These are phyloP conservation scores for Candida germanica DNA, from an alignment of 805 yeast genomes.

Conservation along the genomic window DNA sequence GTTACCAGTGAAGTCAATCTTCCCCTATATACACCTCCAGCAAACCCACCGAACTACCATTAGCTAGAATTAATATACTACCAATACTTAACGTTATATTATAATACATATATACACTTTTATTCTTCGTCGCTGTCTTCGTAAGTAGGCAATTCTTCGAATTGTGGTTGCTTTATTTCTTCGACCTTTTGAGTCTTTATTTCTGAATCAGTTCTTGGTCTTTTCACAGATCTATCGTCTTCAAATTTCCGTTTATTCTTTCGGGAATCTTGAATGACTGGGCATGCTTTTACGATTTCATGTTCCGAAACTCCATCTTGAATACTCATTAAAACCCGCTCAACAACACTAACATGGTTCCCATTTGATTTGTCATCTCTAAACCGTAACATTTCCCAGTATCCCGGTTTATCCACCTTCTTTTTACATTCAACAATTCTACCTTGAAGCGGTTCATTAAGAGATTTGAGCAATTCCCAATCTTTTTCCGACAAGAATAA, in stretches of 20 bases:
- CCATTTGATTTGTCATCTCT: conserved; percentile 92
- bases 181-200: neutral
- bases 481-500: conserved; percentile 63
- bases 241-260: conserved; percentile 9
- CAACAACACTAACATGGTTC: conserved; percentile 77
- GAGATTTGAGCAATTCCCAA: conserved; percentile 71
- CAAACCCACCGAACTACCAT: too few species aligned
- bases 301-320: conserved; percentile 81
- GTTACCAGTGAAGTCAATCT: too few species aligned
- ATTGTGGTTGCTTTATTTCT: conserved; percentile 11
- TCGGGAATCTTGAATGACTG: conserved; percentile 35
- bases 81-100: too few species aligned
- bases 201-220: neutral
- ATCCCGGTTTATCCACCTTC: conserved; percentile 51
- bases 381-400: conserved; percentile 84
- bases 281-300: conserved; percentile 61
- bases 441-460: conserved; percentile 82
- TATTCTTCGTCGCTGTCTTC: conserved; percentile 34
- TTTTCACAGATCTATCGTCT: conserved; percentile 2
- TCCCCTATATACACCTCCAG: too few species aligned
- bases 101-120: conserved; percentile 8
- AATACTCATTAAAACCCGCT: conserved; percentile 78
- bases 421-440: conserved; percentile 83
- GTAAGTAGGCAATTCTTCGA: conserved; percentile 38
- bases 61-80: too few species aligned